Evolutionary conservation across 179 eudicot species (phyloP).

Genomic region (Spergularia azorica): DNA sequence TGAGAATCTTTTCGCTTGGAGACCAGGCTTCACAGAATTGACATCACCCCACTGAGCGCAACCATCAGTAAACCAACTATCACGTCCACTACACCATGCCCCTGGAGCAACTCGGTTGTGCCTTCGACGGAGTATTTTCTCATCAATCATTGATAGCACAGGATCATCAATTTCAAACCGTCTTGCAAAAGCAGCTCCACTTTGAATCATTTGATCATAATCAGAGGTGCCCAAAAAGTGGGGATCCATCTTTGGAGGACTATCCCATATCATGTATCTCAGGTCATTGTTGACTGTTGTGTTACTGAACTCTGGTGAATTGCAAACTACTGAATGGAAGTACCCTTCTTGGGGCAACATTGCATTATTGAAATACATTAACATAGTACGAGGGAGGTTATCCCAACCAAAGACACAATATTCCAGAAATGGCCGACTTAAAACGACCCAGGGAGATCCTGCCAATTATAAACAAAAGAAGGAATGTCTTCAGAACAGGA

Average conservation of each 20-base stretch:
- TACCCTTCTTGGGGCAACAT: slow-evolving; percentile 85
- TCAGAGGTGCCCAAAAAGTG: slow-evolving; percentile 55
- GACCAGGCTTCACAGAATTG: slow-evolving; percentile 62
- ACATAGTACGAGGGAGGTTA: slow-evolving; percentile 84
- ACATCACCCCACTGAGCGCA: slow-evolving; percentile 83
- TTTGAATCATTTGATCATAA: slow-evolving; percentile 68
- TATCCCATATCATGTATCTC: slow-evolving; percentile 91
- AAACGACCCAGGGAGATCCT: slow-evolving; percentile 91
- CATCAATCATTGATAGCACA: slow-evolving; percentile 66
- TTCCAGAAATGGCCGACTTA: slow-evolving; percentile 78
- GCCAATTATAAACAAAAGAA: slow-evolving; percentile 9
- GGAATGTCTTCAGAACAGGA: slow-evolving; percentile 5
- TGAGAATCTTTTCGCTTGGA: slow-evolving; percentile 54
- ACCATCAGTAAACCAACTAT: slow-evolving; percentile 64
- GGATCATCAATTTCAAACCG: slow-evolving; percentile 67
- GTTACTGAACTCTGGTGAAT: slow-evolving; percentile 77
- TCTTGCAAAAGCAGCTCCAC: slow-evolving; percentile 92
- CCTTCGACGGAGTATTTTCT: slow-evolving; percentile 65
- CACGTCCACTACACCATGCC: slow-evolving; percentile 76
- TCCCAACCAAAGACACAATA: slow-evolving; percentile 87
- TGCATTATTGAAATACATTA: slow-evolving; percentile 77
- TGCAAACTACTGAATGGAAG: slow-evolving; percentile 85
- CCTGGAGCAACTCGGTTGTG: slow-evolving; percentile 66
- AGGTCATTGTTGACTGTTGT: slow-evolving; percentile 78
- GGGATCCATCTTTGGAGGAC: slow-evolving; percentile 94